These are phyloP conservation scores for Niebla homalea DNA, from an alignment of 495 filamentous ascomycete species.

Conservation along the genomic window DNA sequence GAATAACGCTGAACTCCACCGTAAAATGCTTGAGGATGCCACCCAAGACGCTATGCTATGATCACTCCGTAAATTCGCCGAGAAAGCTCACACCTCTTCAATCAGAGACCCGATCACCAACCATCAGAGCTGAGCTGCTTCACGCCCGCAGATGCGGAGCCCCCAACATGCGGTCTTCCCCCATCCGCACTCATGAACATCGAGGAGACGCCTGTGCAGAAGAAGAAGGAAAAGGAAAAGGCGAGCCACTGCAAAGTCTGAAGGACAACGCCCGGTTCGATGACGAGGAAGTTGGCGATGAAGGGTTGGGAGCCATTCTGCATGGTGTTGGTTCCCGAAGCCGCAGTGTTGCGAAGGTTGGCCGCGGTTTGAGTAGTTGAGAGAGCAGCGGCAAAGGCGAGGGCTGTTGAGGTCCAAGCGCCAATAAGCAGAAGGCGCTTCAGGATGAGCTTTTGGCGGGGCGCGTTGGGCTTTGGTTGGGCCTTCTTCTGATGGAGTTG, in stretches of 20 bases:
- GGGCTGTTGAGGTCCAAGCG: constrained; percentile 1
- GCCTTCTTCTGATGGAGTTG: background rate
- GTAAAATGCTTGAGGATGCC: no score
- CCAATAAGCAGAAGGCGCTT: background rate
- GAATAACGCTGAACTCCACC: no score
- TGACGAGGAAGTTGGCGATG: background rate
- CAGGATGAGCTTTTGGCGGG: background rate
- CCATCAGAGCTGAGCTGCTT: no score
- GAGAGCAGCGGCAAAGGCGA: background rate
- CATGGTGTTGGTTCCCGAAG: background rate
- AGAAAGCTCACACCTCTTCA: no score
- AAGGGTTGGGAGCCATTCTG: background rate
- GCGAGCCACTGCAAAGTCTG: constrained; percentile 6
- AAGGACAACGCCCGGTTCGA: background rate
- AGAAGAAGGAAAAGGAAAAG: background rate
- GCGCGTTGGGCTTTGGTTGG: constrained; percentile 1
- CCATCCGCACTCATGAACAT: background rate
- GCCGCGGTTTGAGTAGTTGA: background rate
- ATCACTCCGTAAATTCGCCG: no score
- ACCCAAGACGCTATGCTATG: no score
- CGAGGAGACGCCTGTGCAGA: constrained; percentile 2
- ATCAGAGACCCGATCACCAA: no score
- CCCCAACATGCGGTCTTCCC: no score
- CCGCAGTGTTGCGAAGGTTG: background rate
- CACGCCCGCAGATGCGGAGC: no score